phyloP scores from a whole-genome alignment of 169 alveolate species.

The Eimeria tenella region DNA sequence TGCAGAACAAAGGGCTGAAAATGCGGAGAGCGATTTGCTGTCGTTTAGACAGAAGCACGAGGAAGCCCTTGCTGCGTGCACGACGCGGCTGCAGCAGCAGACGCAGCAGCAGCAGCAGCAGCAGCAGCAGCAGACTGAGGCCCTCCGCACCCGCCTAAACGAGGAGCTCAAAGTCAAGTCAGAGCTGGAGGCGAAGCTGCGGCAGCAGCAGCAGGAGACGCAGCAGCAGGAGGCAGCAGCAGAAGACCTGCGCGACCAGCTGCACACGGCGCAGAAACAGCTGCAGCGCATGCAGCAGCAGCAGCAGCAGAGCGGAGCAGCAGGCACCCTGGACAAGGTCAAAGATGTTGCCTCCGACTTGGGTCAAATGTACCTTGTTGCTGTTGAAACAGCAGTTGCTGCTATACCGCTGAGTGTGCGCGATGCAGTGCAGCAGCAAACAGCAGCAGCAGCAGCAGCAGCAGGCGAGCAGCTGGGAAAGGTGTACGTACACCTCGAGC shows the following conservation, averaged over 20 bases:
- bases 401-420: slow-evolving; percentile 16
- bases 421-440: slow-evolving; percentile 55
- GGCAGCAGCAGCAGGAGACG: slow-evolving; percentile 25
- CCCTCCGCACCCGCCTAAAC: background rate
- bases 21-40: slow-evolving; percentile 23
- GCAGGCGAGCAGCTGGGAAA: slow-evolving; percentile 1
- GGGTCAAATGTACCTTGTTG: slow-evolving; percentile 10
- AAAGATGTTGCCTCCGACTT: background rate
- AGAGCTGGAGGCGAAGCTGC: background rate
- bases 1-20: slow-evolving; percentile 32
- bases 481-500: slow-evolving; percentile 53
- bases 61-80: slow-evolving; percentile 21
- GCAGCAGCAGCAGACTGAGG: slow-evolving; percentile 32
- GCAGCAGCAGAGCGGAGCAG: slow-evolving; percentile 12
- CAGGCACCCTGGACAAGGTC: slow-evolving; percentile 6
- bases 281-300: slow-evolving; percentile 9
- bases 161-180: background rate
- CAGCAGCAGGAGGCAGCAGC: slow-evolving; percentile 7
- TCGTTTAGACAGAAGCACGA: slow-evolving; percentile 21
- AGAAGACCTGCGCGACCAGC: slow-evolving; percentile 5
- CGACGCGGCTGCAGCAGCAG: slow-evolving; percentile 32
- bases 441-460: slow-evolving; percentile 42
- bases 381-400: background rate
- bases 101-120: slow-evolving; percentile 30
- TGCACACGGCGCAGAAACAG: background rate